A percentile compares a stretch with the other conserved stretches of the same genome.
phyloP scores from a whole-genome alignment of 495 filamentous ascomycete genomes.

The Penicillium alfredii region DNA sequence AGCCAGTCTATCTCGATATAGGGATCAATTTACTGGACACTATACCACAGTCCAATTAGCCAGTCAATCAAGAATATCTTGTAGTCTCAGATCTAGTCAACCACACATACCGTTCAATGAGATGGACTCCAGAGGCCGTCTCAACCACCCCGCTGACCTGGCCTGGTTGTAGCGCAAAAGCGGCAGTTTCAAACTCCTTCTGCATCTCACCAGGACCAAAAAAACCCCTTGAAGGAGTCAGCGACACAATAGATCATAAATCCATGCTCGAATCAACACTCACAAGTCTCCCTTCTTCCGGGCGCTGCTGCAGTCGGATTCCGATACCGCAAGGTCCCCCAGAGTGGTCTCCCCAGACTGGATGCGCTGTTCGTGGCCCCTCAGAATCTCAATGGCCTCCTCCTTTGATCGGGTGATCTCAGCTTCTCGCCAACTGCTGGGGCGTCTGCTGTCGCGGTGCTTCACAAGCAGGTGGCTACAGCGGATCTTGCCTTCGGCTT shows the following conservation, averaged over 20 bases:
- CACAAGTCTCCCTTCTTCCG: slow-evolving; percentile 88
- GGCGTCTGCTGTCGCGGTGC: slow-evolving; percentile 77
- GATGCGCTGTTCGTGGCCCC: slow-evolving; percentile 67
- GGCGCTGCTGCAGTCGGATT: slow-evolving; percentile 93
- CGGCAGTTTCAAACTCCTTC: slow-evolving; percentile 95
- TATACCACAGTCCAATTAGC: slow-evolving; percentile 18
- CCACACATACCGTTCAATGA: slow-evolving; percentile 78
- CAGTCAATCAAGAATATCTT: slow-evolving; percentile 3
- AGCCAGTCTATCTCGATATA: background rate
- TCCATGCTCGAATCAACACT: slow-evolving; percentile 26
- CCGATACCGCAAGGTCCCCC: slow-evolving; percentile 75
- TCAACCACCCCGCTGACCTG: slow-evolving; percentile 82
- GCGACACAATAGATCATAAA: background rate
- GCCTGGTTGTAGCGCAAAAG: slow-evolving; percentile 77
- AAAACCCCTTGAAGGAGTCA: slow-evolving; percentile 58
- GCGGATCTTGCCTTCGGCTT: slow-evolving; percentile 79
- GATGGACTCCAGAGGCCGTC: slow-evolving; percentile 89
- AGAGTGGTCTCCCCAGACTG: slow-evolving; percentile 58
- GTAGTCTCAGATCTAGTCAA: too few species aligned
- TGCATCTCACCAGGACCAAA: slow-evolving; percentile 96
- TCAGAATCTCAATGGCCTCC: slow-evolving; percentile 73
- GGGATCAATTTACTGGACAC: slow-evolving; percentile 25
- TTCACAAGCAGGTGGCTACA: slow-evolving; percentile 89
- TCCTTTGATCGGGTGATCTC: slow-evolving; percentile 83
- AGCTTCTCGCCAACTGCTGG: slow-evolving; percentile 85